Evolutionary conservation across 306 rosid genomes (phyloP).

Genomic region (Hylodesmum podocarpum): DNA sequence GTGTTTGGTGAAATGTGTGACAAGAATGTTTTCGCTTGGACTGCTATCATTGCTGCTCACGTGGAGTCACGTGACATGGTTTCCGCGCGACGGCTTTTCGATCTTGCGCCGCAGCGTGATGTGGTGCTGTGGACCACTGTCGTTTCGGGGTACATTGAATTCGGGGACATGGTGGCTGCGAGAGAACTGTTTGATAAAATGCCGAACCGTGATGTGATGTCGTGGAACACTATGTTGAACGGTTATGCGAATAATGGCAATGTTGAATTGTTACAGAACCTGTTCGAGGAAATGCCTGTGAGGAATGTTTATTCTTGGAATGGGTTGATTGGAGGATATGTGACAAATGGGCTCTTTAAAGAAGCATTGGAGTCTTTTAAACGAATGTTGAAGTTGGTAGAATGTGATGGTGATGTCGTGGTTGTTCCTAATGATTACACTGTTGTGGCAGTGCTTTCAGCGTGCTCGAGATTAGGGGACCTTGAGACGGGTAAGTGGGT

Average conservation of each 20-base stretch:
- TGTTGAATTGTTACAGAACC: constrained; percentile 48
- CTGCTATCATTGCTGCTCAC: constrained; percentile 58
- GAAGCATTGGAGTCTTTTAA: constrained; percentile 59
- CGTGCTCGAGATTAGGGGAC: constrained; percentile 78
- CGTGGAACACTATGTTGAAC: constrained; percentile 70
- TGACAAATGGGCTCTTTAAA: constrained; percentile 40
- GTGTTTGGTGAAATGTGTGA: constrained; percentile 66
- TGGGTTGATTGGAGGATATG: constrained; percentile 65
- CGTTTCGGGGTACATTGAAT: constrained; percentile 61
- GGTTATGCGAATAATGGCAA: constrained; percentile 64
- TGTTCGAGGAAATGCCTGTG: constrained; percentile 68
- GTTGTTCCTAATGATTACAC: constrained; percentile 76
- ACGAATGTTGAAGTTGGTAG: constrained; percentile 42
- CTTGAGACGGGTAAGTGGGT: constrained; percentile 77
- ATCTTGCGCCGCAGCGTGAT: constrained; percentile 64
- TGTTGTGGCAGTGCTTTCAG: constrained; percentile 54
- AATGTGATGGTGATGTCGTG: constrained; percentile 26
- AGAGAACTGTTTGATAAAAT: constrained; percentile 59
- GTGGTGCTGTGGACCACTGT: constrained; percentile 70
- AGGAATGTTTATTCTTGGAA: constrained; percentile 87
- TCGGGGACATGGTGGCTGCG: constrained; percentile 54
- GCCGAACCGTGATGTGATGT: constrained; percentile 61
- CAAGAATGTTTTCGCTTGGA: constrained; percentile 78
- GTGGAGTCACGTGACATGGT: constrained; percentile 52
- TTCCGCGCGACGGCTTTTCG: constrained; percentile 56